These are phyloP conservation scores for Lepidium campestre DNA, from an alignment of 441 rosid species.

Conservation along the genomic window DNA sequence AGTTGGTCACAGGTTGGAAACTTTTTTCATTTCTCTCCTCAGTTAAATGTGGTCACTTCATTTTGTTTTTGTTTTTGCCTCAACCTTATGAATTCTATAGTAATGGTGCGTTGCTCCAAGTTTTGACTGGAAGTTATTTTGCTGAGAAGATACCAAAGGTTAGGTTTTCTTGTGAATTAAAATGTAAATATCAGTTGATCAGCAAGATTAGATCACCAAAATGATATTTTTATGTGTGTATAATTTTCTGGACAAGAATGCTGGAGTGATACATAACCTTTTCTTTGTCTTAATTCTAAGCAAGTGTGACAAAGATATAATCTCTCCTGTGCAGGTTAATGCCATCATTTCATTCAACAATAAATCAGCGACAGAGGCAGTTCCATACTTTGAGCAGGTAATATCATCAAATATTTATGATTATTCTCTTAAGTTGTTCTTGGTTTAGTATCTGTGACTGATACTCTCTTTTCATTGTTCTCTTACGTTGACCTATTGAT, in stretches of 20 bases:
- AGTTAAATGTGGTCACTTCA: neutral
- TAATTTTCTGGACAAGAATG: neutral
- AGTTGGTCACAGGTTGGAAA: constrained; percentile 79
- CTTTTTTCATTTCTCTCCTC: neutral
- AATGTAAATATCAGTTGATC: neutral
- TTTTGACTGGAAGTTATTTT: constrained; percentile 82
- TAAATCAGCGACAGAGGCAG: constrained; percentile 93
- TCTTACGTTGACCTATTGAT: neutral
- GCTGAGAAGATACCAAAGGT: constrained; percentile 85
- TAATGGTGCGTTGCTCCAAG: constrained; percentile 93
- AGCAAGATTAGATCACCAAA: neutral
- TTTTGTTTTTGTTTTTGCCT: neutral
- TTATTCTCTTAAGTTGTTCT: constrained; percentile 1
- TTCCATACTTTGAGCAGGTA: constrained; percentile 97
- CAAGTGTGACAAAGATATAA: constrained; percentile 39
- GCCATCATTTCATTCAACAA: constrained; percentile 92
- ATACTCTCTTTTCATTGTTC: neutral
- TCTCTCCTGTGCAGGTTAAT: constrained; percentile 77
- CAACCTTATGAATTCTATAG: constrained; percentile 28
- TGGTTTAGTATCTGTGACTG: neutral
- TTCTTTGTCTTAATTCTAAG: constrained; percentile 18
- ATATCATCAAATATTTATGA: neutral
- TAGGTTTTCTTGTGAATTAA: constrained; percentile 11
- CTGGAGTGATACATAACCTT: neutral
- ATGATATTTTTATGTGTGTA: neutral